These are phyloP conservation scores for Pleurotus cornucopiae DNA, from an alignment of 768 basidiomycete species.

Conservation along the genomic window DNA sequence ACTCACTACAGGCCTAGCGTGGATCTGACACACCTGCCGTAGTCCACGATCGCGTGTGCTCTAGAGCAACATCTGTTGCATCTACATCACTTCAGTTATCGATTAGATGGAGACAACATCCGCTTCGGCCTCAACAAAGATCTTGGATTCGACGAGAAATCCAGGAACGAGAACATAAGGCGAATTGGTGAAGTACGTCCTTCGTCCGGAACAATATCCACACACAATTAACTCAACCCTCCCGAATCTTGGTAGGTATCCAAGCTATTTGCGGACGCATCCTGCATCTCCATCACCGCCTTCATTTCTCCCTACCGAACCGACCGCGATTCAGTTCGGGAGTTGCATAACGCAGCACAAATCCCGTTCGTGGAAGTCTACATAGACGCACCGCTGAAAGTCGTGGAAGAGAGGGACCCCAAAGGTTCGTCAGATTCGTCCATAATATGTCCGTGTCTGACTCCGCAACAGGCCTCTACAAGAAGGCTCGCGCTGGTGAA, in stretches of 20 bases:
- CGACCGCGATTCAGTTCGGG: slow-evolving; percentile 79
- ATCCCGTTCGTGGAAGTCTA: slow-evolving; percentile 93
- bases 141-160: slow-evolving; percentile 88
- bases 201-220: too few relatives aligned
- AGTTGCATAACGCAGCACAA: slow-evolving; percentile 68
- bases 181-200: slow-evolving; percentile 83
- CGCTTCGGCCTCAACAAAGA: slow-evolving; percentile 97
- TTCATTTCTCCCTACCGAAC: slow-evolving; percentile 98
- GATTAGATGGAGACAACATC: slow-evolving; percentile 94
- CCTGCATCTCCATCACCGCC: slow-evolving; percentile 84
- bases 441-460: neutral
- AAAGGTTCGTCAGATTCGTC: slow-evolving; percentile 36
- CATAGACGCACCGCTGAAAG: slow-evolving; percentile 83
- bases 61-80: slow-evolving; percentile 94
- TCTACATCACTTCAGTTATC: slow-evolving; percentile 79
- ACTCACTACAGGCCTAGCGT: neutral
- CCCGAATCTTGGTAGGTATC: slow-evolving; percentile 59
- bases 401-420: slow-evolving; percentile 91
- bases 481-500: slow-evolving; percentile 91
- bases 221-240: neutral
- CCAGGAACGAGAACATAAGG: slow-evolving; percentile 93
- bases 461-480: slow-evolving; percentile 69
- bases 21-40: slow-evolving; percentile 2
- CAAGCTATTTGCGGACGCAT: slow-evolving; percentile 88
- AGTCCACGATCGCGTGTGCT: slow-evolving; percentile 98